phyloP scores from a whole-genome alignment of 192 early-diverging fungal species.

The Coemansia umbellata region DNA sequence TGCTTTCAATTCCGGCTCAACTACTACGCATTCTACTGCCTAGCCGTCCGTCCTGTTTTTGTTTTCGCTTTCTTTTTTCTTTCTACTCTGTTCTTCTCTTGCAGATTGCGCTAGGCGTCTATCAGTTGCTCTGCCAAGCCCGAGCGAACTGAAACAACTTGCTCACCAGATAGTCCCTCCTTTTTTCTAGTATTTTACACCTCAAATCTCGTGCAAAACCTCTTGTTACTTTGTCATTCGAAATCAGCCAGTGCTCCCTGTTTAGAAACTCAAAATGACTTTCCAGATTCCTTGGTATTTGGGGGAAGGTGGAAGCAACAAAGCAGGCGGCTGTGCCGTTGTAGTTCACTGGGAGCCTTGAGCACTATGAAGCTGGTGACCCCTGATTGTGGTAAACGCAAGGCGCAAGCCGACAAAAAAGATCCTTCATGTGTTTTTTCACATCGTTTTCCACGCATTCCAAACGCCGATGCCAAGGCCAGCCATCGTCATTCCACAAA shows the following conservation, averaged over 20 bases:
- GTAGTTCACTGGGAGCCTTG: too few relatives aligned
- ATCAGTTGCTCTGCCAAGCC: slow-evolving; percentile 4
- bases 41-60: slow-evolving; percentile 1
- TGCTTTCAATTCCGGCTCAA: slow-evolving; percentile 1
- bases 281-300: too few relatives aligned
- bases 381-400: slow-evolving; percentile 1
- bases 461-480: not conserved
- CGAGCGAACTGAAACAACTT: not conserved
- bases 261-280: too few relatives aligned
- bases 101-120: slow-evolving; percentile 2
- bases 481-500: too few relatives aligned
- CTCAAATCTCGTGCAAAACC: too few relatives aligned
- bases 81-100: too few relatives aligned
- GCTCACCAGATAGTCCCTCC: not conserved
- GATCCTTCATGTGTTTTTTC: too few relatives aligned
- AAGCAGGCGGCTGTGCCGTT: too few relatives aligned
- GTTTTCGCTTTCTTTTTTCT: not conserved
- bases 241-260: too few relatives aligned
- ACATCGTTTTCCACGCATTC: not conserved
- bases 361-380: slow-evolving; percentile 1
- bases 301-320: too few relatives aligned
- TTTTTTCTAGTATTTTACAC: too few relatives aligned
- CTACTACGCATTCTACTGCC: not conserved
- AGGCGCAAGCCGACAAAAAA: not conserved
- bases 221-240: too few relatives aligned